Conservation (phyloP, 306 rosid species). For the Quercus gilva region DNA sequence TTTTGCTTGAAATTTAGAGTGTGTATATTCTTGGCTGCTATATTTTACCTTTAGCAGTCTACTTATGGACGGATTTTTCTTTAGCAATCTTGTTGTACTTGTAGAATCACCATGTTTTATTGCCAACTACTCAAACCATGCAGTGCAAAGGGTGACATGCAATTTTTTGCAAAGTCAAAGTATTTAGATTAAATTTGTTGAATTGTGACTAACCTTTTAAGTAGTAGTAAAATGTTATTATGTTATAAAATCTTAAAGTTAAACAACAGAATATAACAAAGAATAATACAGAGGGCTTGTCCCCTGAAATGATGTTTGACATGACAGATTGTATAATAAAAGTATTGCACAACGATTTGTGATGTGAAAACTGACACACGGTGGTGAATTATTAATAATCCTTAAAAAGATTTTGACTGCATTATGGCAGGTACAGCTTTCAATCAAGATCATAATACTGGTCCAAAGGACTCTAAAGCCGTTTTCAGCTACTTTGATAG, state of each 20-base stretch:
- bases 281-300: conserved; percentile 4
- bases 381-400: not conserved
- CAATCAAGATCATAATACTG: conserved; percentile 18
- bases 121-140: not conserved
- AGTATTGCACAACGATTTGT: not conserved
- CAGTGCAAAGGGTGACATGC: not conserved
- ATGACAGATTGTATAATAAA: not conserved
- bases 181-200: not conserved
- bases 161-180: not conserved
- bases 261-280: not conserved
- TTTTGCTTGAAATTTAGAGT: conserved; percentile 17
- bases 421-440: conserved; percentile 29
- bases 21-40: not conserved
- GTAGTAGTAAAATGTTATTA: conserved; percentile 5
- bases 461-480: conserved; percentile 23
- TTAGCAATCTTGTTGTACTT: not conserved
- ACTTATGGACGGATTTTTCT: too few species aligned
- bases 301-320: not conserved
- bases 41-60: too few species aligned
- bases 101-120: not conserved
- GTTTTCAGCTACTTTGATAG: conserved; percentile 20
- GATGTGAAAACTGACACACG: not conserved
- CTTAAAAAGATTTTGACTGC: conserved; percentile 17
- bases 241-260: not conserved
- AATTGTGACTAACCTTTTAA: not conserved